Conservation (phyloP, 371 early-diverging fungal genomes). For the Basidiobolus meristosporus region DNA sequence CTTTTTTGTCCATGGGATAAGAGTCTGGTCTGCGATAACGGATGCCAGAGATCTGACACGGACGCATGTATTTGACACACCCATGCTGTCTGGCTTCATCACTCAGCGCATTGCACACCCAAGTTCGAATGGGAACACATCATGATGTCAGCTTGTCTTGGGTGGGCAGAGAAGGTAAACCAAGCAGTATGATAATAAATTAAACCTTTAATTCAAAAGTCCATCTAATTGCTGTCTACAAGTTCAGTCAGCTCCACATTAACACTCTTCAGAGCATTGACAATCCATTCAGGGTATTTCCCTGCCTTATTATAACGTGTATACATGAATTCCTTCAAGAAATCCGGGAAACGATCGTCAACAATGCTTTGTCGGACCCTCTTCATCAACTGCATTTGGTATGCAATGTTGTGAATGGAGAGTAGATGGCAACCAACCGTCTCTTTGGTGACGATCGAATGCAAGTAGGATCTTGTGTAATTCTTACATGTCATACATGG, state of each 20-base stretch:
- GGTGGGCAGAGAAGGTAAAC: no score
- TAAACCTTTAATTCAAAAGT: no score
- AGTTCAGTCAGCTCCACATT: slow-evolving; percentile 50
- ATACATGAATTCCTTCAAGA: slow-evolving; percentile 56
- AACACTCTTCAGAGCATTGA: slow-evolving; percentile 65
- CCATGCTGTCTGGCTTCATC: no score
- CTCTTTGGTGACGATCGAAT: slow-evolving; percentile 53
- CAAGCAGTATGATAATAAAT: no score
- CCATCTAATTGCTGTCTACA: no score
- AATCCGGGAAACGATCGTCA: slow-evolving; percentile 58
- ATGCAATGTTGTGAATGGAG: slow-evolving; percentile 80
- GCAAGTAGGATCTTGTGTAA: slow-evolving; percentile 65
- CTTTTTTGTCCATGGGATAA: no score
- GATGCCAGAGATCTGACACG: no score
- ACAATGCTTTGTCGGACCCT: slow-evolving; percentile 61
- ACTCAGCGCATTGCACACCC: no score
- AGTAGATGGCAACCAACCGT: slow-evolving; percentile 85
- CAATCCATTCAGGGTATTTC: slow-evolving; percentile 67
- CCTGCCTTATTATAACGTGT: slow-evolving; percentile 35
- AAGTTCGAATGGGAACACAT: no score
- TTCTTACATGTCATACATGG: slow-evolving; percentile 70
- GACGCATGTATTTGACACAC: no score
- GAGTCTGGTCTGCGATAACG: no score
- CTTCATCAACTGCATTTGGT: slow-evolving; percentile 74
- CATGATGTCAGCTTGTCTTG: no score